Base-by-base conservation (phyloP, 805 yeast species). In the Teunomyces aglyptinius region DNA sequence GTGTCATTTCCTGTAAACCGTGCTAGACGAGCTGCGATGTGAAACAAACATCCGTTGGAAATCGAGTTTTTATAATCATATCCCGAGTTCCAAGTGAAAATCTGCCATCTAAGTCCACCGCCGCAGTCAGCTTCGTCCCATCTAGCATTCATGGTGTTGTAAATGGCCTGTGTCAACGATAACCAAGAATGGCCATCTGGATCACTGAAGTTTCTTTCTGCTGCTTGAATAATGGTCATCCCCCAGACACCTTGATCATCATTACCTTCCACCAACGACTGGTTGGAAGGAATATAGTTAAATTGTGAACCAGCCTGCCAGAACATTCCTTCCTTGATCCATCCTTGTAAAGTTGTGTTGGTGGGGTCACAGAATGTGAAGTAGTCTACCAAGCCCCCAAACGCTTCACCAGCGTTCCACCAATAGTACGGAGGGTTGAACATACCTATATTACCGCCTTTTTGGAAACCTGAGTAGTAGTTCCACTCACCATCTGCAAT, bases 101-200 rank as follows among this genome's bases (percentile, higher is more conserved):
- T 92, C 72, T 92, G 98, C 98, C 98, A 92, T 67, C 97, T 77
- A 50, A 92, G 70, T 1, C 99, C 98, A 49, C 99, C 98, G 38
- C 75, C 78, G 70, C 99, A 92, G 46, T 72, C 59, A 3, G 56
- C 61, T 6, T 63, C 54, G 64, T 91, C 97, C 99, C 98, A 92
- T 64, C 97, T 80, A 26, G 75, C 68, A 33, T 87, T 83, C 96
- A 92, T 91, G 29, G 96, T 85, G 64, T 91, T 89, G 71, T 85
- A 92, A 12, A 89, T 86, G 2, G 96, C 96, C 68, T 89, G 96
- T 0, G 95, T 87, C 60, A 91, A 71, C 44, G 81, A 77, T 27
- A 89, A 75, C 97, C 97, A 92, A 48, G 80, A 80, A 13, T 89
- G 89, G 45, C 77, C 64, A 43, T 71, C 69, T 2, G 95, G 90